phyloP scores from a whole-genome alignment of 2,329 filamentous ascomycete species.

The Fusarium sp. region DNA sequence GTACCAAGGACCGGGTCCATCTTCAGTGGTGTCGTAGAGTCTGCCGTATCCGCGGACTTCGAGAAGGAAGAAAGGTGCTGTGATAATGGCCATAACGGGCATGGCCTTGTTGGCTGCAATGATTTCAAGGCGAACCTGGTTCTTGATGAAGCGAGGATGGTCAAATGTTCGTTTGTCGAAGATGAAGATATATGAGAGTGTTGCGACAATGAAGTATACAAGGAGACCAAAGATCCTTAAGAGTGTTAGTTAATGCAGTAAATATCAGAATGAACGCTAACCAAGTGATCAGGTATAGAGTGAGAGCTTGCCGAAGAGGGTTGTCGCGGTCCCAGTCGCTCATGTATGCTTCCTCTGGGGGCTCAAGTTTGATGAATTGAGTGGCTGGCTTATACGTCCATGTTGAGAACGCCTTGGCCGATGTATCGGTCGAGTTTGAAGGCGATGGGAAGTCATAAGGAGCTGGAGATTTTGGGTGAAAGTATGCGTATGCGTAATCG shows the following conservation, averaged over 20 bases:
- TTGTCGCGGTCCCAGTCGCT: constrained; percentile 85
- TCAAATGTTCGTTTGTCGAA: constrained; percentile 92
- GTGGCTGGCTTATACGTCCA: constrained; percentile 82
- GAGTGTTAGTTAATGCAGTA: background rate
- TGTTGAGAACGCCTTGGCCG: constrained; percentile 66
- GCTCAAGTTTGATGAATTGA: constrained; percentile 75
- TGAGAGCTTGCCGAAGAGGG: constrained; percentile 77
- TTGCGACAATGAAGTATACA: constrained; percentile 86
- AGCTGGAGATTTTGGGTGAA: constrained; percentile 71
- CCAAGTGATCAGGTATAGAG: constrained; percentile 89
- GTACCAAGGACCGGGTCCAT: constrained; percentile 83
- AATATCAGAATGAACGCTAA: constrained; percentile 57
- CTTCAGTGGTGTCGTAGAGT: constrained; percentile 83
- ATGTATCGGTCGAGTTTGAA: constrained; percentile 63
- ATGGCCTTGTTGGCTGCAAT: constrained; percentile 80
- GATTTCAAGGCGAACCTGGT: constrained; percentile 90
- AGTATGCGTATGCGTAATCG: constrained; percentile 80
- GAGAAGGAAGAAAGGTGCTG: constrained; percentile 81
- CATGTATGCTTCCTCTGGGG: constrained; percentile 81
- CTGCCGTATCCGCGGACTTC: constrained; percentile 89
- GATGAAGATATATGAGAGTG: constrained; percentile 86
- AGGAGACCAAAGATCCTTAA: constrained; percentile 84
- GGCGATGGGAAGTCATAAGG: constrained; percentile 65
- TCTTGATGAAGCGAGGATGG: constrained; percentile 95
- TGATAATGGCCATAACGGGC: constrained; percentile 86